These are phyloP conservation scores for Phytopythium helicoides DNA, from an alignment of 352 stramenopile species.

Conservation along the genomic window DNA sequence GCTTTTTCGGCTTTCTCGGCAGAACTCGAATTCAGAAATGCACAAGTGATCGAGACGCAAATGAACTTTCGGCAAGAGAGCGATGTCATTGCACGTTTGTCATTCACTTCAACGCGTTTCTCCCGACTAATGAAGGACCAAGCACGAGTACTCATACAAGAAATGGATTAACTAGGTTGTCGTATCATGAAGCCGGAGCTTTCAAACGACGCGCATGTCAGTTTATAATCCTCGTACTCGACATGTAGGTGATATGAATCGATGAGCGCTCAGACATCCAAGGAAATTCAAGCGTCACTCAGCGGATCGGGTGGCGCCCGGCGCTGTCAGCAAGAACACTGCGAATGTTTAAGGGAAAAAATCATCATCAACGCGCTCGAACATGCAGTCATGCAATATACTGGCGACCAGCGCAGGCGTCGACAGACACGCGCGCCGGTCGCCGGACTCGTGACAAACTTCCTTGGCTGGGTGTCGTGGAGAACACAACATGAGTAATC, in stretches of 20 bases:
- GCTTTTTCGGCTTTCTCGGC: too few relatives aligned
- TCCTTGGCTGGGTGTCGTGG: slow-evolving; percentile 70
- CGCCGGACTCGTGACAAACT: slow-evolving; percentile 3
- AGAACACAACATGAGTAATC: slow-evolving; percentile 93
- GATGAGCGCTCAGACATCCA: slow-evolving; percentile 45
- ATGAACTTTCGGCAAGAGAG: too few relatives aligned
- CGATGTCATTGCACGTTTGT: too few relatives aligned
- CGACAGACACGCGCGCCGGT: slow-evolving; percentile 35
- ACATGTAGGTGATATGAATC: slow-evolving; percentile 6
- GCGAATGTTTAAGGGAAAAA: slow-evolving; percentile 83
- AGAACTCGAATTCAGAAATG: background rate
- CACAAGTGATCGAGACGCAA: too few relatives aligned
- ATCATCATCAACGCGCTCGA: slow-evolving; percentile 73
- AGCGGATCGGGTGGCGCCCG: slow-evolving; percentile 56
- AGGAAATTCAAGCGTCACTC: slow-evolving; percentile 66
- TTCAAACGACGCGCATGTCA: slow-evolving; percentile 85
- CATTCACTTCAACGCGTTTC: too few relatives aligned
- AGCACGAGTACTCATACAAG: slow-evolving; percentile 57
- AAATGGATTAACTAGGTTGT: slow-evolving; percentile 83
- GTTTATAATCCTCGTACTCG: slow-evolving; percentile 63
- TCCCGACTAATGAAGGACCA: background rate
- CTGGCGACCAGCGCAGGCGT: slow-evolving; percentile 13
- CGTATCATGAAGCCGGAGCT: slow-evolving; percentile 63
- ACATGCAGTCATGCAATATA: slow-evolving; percentile 5
- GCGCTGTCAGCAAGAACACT: slow-evolving; percentile 80